Conservation (phyloP, 805 yeast species). For the Wickerhamomyces bisporus region DNA sequence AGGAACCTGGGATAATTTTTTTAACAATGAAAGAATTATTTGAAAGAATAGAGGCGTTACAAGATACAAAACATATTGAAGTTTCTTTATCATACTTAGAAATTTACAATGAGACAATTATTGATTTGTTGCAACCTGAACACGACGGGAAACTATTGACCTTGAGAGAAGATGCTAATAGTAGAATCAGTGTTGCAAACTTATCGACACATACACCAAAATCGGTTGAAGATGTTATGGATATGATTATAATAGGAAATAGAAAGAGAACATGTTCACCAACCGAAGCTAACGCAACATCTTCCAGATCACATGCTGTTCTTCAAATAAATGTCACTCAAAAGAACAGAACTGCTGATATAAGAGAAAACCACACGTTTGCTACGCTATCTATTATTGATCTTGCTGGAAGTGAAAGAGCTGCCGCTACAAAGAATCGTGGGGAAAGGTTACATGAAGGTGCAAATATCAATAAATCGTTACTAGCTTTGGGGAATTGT, state of each 20-base stretch:
- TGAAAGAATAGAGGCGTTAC: slow-evolving; percentile 47
- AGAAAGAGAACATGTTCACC: slow-evolving; percentile 75
- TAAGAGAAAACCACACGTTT: slow-evolving; percentile 62
- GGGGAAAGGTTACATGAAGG: slow-evolving; percentile 85
- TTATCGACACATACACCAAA: slow-evolving; percentile 57
- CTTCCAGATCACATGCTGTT: slow-evolving; percentile 93
- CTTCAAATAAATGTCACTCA: slow-evolving; percentile 72
- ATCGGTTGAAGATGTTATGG: slow-evolving; percentile 71
- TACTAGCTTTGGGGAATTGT: slow-evolving; percentile 88
- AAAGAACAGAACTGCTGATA: slow-evolving; percentile 52
- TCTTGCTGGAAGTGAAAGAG: slow-evolving; percentile 93
- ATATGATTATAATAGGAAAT: slow-evolving; percentile 67
- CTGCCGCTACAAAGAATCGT: slow-evolving; percentile 79
- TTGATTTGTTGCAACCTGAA: slow-evolving; percentile 68
- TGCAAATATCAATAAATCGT: slow-evolving; percentile 85
- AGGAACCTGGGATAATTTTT: slow-evolving; percentile 74
- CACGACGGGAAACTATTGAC: slow-evolving; percentile 41
- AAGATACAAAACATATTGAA: slow-evolving; percentile 53
- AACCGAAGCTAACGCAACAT: slow-evolving; percentile 85
- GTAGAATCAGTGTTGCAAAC: slow-evolving; percentile 66
- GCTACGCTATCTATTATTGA: slow-evolving; percentile 87
- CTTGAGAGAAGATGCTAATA: slow-evolving; percentile 67
- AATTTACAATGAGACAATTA: slow-evolving; percentile 84
- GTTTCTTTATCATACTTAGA: slow-evolving; percentile 73
- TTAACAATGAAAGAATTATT: slow-evolving; percentile 75